Percentiles rank a stretch among this genome's conserved stretches.
Conservation (phyloP, 2,329 filamentous ascomycete species). For the Pseudocercospora eumusae region DNA sequence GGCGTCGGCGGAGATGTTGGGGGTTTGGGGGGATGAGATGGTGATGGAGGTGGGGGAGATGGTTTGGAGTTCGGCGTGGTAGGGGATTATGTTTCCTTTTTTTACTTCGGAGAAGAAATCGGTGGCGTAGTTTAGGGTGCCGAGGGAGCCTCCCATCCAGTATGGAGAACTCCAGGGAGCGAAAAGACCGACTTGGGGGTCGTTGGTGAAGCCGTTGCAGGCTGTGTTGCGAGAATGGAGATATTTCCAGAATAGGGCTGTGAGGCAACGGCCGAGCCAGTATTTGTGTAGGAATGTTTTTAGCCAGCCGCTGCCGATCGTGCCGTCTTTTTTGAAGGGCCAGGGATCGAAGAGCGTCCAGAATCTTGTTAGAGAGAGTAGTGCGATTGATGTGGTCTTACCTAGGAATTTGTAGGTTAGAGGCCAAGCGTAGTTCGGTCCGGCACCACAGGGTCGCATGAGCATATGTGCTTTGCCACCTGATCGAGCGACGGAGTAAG, state of each 20-base stretch:
- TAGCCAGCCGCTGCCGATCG: slow-evolving; percentile 54
- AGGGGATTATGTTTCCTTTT: slow-evolving; percentile 3
- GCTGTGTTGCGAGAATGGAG: slow-evolving; percentile 41
- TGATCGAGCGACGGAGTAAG: slow-evolving; percentile 56
- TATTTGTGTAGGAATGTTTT: slow-evolving; percentile 59
- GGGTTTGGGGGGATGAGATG: background rate
- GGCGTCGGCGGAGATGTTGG: slow-evolving; percentile 8
- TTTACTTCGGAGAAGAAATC: slow-evolving; percentile 28
- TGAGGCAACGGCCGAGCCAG: slow-evolving; percentile 55
- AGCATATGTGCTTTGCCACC: slow-evolving; percentile 57
- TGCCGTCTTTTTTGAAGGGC: slow-evolving; percentile 63
- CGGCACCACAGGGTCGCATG: slow-evolving; percentile 57
- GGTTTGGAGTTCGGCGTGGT: slow-evolving; percentile 13
- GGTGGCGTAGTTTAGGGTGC: slow-evolving; percentile 14
- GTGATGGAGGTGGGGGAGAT: background rate
- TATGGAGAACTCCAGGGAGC: slow-evolving; percentile 11
- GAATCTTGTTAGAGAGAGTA: slow-evolving; percentile 64
- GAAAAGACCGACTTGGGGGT: slow-evolving; percentile 4
- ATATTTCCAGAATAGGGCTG: slow-evolving; percentile 57
- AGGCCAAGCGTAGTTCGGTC: slow-evolving; percentile 60
- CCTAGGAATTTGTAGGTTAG: slow-evolving; percentile 65
- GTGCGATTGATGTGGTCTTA: slow-evolving; percentile 60
- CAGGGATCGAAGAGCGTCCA: slow-evolving; percentile 73
- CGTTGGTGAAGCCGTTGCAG: background rate
- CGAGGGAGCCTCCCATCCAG: slow-evolving; percentile 15